These are phyloP conservation scores for Madurella mycetomatis DNA, from an alignment of 2,329 filamentous ascomycete genomes.

Conservation along the genomic window DNA sequence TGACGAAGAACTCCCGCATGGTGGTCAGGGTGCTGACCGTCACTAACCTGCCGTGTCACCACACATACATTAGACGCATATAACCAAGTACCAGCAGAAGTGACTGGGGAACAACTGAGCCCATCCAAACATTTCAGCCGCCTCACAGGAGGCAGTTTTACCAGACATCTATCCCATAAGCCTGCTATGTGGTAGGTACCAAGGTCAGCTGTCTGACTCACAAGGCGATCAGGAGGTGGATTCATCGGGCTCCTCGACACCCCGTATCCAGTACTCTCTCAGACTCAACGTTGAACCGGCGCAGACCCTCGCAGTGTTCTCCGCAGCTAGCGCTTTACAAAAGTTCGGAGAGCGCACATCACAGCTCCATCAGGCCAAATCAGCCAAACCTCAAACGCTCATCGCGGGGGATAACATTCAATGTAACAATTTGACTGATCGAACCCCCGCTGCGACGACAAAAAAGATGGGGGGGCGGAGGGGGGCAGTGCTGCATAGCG, in stretches of 20 bases:
- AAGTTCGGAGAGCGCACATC: background rate
- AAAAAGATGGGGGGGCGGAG: background rate
- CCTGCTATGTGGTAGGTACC: too few species aligned
- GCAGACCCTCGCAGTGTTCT: background rate
- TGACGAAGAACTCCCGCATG: background rate
- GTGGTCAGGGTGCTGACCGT: background rate
- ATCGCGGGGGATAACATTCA: background rate
- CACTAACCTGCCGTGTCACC: background rate
- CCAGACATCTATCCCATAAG: too few species aligned
- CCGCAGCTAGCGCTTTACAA: background rate
- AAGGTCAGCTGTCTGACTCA: too few species aligned
- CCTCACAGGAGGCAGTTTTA: too few species aligned
- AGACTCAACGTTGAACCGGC: background rate
- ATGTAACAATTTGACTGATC: background rate
- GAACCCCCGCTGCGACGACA: background rate
- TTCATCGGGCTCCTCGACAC: too few species aligned
- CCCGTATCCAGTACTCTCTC: too few species aligned
- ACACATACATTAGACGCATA: background rate
- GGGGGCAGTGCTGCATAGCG: too few species aligned
- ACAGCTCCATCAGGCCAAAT: background rate
- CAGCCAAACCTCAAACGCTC: background rate
- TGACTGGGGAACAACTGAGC: too few species aligned
- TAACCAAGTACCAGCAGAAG: too few species aligned
- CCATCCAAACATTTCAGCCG: too few species aligned
- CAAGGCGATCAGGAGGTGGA: too few species aligned